Percentiles rank a stretch among this genome's conserved stretches.
These are phyloP conservation scores for Claviceps sorghi DNA, from an alignment of 2,329 filamentous ascomycete genomes.

Conservation along the genomic window DNA sequence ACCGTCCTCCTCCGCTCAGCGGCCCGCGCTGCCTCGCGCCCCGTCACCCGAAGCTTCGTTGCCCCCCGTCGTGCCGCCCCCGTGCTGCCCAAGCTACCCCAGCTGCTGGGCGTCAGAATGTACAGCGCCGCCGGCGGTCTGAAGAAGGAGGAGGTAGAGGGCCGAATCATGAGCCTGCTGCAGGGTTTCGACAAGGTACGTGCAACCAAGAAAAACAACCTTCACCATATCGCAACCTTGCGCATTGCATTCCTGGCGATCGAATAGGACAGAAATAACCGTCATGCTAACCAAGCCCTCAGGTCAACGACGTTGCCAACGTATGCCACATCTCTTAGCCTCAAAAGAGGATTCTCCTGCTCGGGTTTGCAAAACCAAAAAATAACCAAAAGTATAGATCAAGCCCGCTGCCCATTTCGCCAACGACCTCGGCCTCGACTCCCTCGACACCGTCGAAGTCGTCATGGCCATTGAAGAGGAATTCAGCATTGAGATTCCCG, in stretches of 20 bases:
- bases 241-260: background rate
- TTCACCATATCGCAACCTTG: background rate
- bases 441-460: slow-evolving; percentile 95
- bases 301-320: slow-evolving; percentile 55
- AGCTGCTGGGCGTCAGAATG: slow-evolving; percentile 58
- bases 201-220: background rate
- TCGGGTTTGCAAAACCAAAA: background rate
- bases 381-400: slow-evolving; percentile 43
- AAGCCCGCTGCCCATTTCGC: slow-evolving; percentile 75
- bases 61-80: slow-evolving; percentile 43
- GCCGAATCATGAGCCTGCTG: slow-evolving; percentile 80
- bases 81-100: slow-evolving; percentile 15
- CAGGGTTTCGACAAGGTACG: slow-evolving; percentile 85
- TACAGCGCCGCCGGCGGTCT: slow-evolving; percentile 76
- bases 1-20: slow-evolving; percentile 69
- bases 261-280: background rate
- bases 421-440: slow-evolving; percentile 94
- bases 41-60: slow-evolving; percentile 39
- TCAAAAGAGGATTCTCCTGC: background rate
- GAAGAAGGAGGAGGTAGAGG: slow-evolving; percentile 72
- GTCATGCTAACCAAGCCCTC: slow-evolving; percentile 14
- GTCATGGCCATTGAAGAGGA: slow-evolving; percentile 99
- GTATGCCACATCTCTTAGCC: slow-evolving; percentile 26
- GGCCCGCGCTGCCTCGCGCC: slow-evolving; percentile 40
- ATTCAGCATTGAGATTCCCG: slow-evolving; percentile 88